Evolutionary conservation across 2,329 filamentous ascomycete species (phyloP).

Genomic region (Fusarium gaditjirri): DNA sequence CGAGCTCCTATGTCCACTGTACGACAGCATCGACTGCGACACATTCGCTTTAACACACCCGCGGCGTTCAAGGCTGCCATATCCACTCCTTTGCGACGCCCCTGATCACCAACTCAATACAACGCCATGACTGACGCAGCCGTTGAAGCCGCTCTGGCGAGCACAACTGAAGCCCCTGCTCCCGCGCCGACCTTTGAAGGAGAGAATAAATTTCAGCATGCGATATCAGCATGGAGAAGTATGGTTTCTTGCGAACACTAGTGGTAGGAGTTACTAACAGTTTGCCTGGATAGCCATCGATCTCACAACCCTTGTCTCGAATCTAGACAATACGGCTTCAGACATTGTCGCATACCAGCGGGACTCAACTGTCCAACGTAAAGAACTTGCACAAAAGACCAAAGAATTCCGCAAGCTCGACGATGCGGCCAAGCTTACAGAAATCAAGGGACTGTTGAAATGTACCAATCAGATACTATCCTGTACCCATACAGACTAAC

Average conservation of each 20-base stretch:
- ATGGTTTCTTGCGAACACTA: slow-evolving; percentile 41
- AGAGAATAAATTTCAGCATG: slow-evolving; percentile 95
- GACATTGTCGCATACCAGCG: slow-evolving; percentile 94
- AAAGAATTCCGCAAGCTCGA: slow-evolving; percentile 97
- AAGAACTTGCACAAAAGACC: slow-evolving; percentile 98
- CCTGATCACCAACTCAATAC: slow-evolving; percentile 13
- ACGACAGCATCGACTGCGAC: slow-evolving; percentile 1
- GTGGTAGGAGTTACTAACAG: slow-evolving; percentile 35
- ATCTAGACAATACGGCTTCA: slow-evolving; percentile 91
- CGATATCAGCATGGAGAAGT: slow-evolving; percentile 97
- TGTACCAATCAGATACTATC: slow-evolving; percentile 57
- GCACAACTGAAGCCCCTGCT: slow-evolving; percentile 39
- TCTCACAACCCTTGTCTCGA: slow-evolving; percentile 82
- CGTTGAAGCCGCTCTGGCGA: slow-evolving; percentile 45
- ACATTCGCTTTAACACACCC: slow-evolving; percentile 1
- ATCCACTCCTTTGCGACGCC: slow-evolving; percentile 31
- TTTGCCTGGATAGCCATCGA: slow-evolving; percentile 75
- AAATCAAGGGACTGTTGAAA: slow-evolving; percentile 91
- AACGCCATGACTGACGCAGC: slow-evolving; percentile 48
- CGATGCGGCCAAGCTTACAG: slow-evolving; percentile 83
- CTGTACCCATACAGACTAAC: slow-evolving; percentile 9
- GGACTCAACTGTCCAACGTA: slow-evolving; percentile 94
- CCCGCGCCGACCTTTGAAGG: slow-evolving; percentile 57
- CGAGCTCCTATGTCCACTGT: slow-evolving; percentile 10
- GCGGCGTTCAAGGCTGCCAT: slow-evolving; percentile 23